phyloP scores from a whole-genome alignment of 371 early-diverging fungal genomes.

The Ordospora pajunii region DNA sequence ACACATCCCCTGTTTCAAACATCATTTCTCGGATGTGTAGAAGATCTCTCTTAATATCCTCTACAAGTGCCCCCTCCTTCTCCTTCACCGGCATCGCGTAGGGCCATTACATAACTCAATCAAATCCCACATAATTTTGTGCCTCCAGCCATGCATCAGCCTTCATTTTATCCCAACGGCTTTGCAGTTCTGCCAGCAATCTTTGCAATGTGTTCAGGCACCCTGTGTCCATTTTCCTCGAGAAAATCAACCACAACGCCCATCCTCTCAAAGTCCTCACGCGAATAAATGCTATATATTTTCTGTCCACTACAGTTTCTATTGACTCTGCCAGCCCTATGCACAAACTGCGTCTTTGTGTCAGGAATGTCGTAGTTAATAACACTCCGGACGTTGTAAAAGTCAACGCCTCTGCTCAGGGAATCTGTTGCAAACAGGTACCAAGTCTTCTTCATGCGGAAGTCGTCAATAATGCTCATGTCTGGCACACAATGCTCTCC shows the following conservation, averaged over 20 bases:
- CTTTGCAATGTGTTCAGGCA: neutral
- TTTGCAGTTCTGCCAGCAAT: neutral
- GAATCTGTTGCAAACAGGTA: conserved; percentile 46
- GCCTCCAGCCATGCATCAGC: too few species aligned
- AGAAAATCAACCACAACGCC: neutral
- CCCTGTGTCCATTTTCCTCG: conserved; percentile 5
- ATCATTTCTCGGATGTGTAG: neutral
- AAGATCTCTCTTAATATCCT: neutral
- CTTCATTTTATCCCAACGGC: too few species aligned
- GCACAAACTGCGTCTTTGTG: conserved; percentile 42
- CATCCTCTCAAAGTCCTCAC: conserved; percentile 20
- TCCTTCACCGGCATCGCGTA: neutral
- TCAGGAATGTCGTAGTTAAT: conserved; percentile 50
- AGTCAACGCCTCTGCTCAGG: conserved; percentile 48
- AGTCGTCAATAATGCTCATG: neutral
- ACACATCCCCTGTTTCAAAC: neutral
- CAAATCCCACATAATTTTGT: too few species aligned
- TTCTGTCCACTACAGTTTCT: conserved; percentile 41
- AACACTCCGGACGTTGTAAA: conserved; percentile 38
- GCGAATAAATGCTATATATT: conserved; percentile 34
- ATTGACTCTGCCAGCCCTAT: conserved; percentile 51
- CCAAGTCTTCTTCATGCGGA: conserved; percentile 30
- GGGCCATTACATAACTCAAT: too few species aligned
- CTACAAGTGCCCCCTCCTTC: neutral
- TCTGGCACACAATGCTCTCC: neutral